Evolutionary conservation across 768 basidiomycete genomes (phyloP).

Genomic region (Tubosaeta sp.): DNA sequence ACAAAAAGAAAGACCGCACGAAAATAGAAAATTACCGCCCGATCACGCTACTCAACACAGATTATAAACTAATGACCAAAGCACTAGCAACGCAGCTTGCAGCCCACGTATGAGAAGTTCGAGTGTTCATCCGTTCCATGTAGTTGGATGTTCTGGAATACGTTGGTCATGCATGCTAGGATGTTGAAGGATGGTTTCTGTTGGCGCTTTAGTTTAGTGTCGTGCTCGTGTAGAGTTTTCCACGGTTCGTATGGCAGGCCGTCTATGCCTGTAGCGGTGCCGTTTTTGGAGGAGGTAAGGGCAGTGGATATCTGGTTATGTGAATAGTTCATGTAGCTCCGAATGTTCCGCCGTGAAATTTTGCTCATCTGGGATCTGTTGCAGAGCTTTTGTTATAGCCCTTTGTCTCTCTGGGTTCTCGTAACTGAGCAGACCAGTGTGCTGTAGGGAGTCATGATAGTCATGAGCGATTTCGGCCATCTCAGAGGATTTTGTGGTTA

Average conservation of each 20-base stretch:
- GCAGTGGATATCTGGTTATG: slow-evolving; percentile 13
- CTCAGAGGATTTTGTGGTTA: slow-evolving; percentile 3
- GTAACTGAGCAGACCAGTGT: no score
- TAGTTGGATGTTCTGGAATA: slow-evolving; percentile 26
- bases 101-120: slow-evolving; percentile 21
- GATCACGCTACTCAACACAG: slow-evolving; percentile 30
- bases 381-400: neutral
- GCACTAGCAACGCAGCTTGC: slow-evolving; percentile 17
- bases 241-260: slow-evolving; percentile 28
- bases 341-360: neutral
- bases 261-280: slow-evolving; percentile 22
- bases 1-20: slow-evolving; percentile 35
- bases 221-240: slow-evolving; percentile 4
- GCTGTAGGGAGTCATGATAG: slow-evolving; percentile 22
- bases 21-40: slow-evolving; percentile 36
- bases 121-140: slow-evolving; percentile 12
- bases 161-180: neutral
- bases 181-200: slow-evolving; percentile 6
- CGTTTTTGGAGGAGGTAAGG: slow-evolving; percentile 6
- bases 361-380: neutral
- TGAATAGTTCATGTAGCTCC: neutral
- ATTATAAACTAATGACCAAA: slow-evolving; percentile 33
- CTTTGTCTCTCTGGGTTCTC: no score
- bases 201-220: neutral
- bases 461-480: slow-evolving; percentile 30